A percentile compares a stretch with the other conserved stretches of the same genome.
Conservation (phyloP, 352 stramenopile species). For the Aphanomyces euteiches region DNA sequence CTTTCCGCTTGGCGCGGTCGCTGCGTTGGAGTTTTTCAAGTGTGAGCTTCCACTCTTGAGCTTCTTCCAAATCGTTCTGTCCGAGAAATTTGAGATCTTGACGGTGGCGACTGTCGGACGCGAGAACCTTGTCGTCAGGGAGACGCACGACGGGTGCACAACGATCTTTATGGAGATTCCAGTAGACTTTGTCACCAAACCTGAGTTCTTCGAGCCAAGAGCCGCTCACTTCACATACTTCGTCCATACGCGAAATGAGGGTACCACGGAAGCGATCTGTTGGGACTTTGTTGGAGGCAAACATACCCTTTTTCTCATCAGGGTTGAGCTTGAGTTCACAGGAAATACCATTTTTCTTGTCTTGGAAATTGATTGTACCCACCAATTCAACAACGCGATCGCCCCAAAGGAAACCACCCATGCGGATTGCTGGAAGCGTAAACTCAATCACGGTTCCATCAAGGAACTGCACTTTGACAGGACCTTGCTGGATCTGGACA, state of each 20-base stretch:
- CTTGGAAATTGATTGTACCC: constrained; percentile 66
- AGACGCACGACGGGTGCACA: constrained; percentile 61
- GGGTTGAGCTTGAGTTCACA: constrained; percentile 80
- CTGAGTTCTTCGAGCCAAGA: constrained; percentile 78
- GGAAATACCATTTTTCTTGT: constrained; percentile 62
- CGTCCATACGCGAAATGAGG: constrained; percentile 46
- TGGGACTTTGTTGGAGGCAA: constrained; percentile 49
- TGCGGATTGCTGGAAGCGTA: constrained; percentile 66
- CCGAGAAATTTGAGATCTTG: constrained; percentile 70
- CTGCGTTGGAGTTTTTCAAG: constrained; percentile 74
- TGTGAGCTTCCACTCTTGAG: constrained; percentile 81
- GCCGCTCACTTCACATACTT: constrained; percentile 66
- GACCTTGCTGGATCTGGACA: constrained; percentile 72
- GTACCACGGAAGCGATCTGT: constrained; percentile 67
- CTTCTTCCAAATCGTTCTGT: constrained; percentile 62
- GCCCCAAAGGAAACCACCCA: constrained; percentile 72
- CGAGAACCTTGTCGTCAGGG: constrained; percentile 55
- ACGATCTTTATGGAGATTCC: constrained; percentile 54
- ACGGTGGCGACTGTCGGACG: constrained; percentile 66
- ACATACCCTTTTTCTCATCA: constrained; percentile 84
- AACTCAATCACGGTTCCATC: constrained; percentile 69
- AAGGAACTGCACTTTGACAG: constrained; percentile 64
- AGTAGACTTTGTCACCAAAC: constrained; percentile 67
- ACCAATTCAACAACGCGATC: constrained; percentile 77
- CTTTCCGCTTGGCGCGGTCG: constrained; percentile 69